These are phyloP conservation scores for Endothia cerciana DNA, from an alignment of 2,329 filamentous ascomycete species.

Conservation along the genomic window DNA sequence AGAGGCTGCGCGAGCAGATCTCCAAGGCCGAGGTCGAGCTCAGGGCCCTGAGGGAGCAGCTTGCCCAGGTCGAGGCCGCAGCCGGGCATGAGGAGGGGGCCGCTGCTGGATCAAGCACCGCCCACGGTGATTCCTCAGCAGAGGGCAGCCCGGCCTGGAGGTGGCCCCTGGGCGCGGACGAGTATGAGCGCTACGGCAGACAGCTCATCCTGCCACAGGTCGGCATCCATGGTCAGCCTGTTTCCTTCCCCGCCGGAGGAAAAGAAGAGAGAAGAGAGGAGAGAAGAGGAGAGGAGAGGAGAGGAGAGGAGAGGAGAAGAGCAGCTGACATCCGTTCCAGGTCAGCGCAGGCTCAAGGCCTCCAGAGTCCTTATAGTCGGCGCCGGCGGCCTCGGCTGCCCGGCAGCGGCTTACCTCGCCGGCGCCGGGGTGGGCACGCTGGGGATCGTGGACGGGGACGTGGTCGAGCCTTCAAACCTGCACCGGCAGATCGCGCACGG, in stretches of 20 bases:
- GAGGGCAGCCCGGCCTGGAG: conserved; percentile 40
- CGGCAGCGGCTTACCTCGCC: conserved; percentile 89
- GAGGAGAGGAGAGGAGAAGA: neutral
- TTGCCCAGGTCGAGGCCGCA: conserved; percentile 46
- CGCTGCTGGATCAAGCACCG: neutral
- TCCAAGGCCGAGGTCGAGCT: conserved; percentile 53
- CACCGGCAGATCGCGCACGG: conserved; percentile 89
- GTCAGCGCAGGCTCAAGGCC: conserved; percentile 73
- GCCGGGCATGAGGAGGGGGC: neutral
- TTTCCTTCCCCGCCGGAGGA: neutral
- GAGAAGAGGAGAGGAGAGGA: no score
- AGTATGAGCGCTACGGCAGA: conserved; percentile 86
- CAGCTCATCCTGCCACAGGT: conserved; percentile 88
- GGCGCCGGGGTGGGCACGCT: conserved; percentile 84
- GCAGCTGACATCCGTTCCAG: conserved; percentile 46
- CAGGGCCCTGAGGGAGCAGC: conserved; percentile 47
- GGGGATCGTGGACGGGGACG: conserved; percentile 85
- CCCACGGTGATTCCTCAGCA: no score
- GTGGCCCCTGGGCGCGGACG: conserved; percentile 72
- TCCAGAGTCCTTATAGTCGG: conserved; percentile 81
- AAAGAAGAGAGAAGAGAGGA: no score
- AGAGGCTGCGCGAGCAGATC: conserved; percentile 53
- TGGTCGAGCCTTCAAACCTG: conserved; percentile 86
- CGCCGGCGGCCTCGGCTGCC: conserved; percentile 87
- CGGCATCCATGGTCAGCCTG: conserved; percentile 67